phyloP scores from a whole-genome alignment of 495 filamentous ascomycete genomes.

The Lasiosphaeria hispida region DNA sequence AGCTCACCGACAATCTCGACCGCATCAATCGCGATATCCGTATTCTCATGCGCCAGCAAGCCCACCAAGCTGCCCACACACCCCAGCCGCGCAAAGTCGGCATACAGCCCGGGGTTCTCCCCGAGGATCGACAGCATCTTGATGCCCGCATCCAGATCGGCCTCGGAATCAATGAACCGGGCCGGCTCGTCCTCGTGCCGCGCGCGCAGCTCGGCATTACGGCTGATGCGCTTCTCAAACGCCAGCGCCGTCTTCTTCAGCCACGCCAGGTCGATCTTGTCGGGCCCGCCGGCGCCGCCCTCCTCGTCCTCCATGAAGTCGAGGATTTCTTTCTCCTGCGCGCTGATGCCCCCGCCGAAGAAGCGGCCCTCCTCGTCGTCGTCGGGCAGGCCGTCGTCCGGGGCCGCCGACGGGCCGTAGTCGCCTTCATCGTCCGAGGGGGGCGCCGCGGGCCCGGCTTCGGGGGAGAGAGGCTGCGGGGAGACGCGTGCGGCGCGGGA shows the following conservation, averaged over 20 bases:
- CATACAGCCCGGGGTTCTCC: constrained; percentile 83
- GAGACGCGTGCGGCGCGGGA: constrained; percentile 23
- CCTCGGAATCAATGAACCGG: constrained; percentile 74
- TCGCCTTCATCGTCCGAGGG: constrained; percentile 51
- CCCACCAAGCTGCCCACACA: constrained; percentile 72
- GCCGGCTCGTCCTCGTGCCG: constrained; percentile 82
- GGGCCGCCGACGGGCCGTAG: constrained; percentile 69
- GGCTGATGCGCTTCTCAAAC: constrained; percentile 88
- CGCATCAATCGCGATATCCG: constrained; percentile 90
- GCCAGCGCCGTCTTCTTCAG: constrained; percentile 74
- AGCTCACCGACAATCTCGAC: constrained; percentile 90
- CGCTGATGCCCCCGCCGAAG: constrained; percentile 87
- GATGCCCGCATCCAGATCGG: constrained; percentile 86
- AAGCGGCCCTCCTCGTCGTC: constrained; percentile 94
- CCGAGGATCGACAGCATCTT: constrained; percentile 84
- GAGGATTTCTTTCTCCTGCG: constrained; percentile 78
- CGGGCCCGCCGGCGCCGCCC: constrained; percentile 48
- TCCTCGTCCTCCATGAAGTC: constrained; percentile 76
- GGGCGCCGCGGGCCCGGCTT: constrained; percentile 46
- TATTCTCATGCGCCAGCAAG: constrained; percentile 90
- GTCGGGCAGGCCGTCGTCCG: constrained; percentile 59
- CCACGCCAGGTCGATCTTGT: constrained; percentile 84
- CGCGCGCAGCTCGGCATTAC: constrained; percentile 88
- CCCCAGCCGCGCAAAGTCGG: constrained; percentile 77
- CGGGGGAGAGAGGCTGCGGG: constrained; percentile 47